phyloP scores from a whole-genome alignment of 2,329 filamentous ascomycete genomes.

The Meredithiella fracta region DNA sequence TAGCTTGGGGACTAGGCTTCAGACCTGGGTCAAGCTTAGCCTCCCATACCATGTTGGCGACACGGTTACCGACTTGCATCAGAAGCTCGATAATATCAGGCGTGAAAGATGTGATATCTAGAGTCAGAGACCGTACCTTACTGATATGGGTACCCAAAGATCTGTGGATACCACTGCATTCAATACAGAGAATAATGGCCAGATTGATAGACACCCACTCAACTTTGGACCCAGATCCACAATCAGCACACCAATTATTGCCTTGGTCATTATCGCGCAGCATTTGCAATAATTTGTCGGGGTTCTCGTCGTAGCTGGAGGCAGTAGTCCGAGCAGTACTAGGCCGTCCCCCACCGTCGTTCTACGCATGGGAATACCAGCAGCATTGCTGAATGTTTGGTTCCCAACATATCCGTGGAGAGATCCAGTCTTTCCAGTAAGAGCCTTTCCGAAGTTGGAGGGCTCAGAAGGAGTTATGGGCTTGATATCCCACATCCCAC shows the following conservation, averaged over 20 bases:
- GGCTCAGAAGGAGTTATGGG: constrained; percentile 18
- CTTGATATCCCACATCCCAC: constrained; percentile 41
- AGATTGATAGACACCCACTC: constrained; percentile 99
- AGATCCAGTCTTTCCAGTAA: constrained; percentile 81
- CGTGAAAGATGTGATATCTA: constrained; percentile 93
- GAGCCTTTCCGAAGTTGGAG: constrained; percentile 72
- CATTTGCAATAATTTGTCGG: constrained; percentile 70
- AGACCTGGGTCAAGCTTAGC: constrained; percentile 55
- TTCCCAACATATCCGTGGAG: constrained; percentile 37
- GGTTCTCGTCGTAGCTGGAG: constrained; percentile 62
- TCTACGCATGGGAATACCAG: constrained; percentile 54
- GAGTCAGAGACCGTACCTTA: constrained; percentile 84
- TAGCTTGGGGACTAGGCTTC: constrained; percentile 64
- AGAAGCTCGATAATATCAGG: constrained; percentile 92
- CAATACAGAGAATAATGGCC: constrained; percentile 89
- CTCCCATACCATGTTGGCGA: constrained; percentile 97
- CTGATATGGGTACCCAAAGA: constrained; percentile 95
- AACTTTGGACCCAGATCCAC: constrained; percentile 76
- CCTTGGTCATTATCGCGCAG: constrained; percentile 82
- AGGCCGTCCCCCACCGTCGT: constrained; percentile 86
- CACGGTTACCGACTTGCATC: constrained; percentile 76
- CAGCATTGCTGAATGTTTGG: constrained; percentile 28
- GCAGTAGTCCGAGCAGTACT: constrained; percentile 51
- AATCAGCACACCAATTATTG: constrained; percentile 89
- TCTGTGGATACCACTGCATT: constrained; percentile 93